phyloP scores from a whole-genome alignment of 352 stramenopile genomes.

The Phytophthora idaei region DNA sequence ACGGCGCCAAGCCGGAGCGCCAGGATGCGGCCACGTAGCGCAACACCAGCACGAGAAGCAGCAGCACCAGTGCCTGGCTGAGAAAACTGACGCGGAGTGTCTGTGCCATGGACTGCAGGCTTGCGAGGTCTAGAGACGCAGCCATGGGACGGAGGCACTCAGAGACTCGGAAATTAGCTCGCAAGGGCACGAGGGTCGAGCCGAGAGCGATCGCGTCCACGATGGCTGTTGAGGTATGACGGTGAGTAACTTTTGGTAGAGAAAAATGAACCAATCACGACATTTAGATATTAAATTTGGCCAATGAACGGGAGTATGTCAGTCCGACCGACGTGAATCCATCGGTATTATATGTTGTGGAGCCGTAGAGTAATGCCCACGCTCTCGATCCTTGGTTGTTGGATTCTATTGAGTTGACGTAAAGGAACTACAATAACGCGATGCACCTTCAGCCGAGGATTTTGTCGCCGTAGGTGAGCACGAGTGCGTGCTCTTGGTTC shows the following conservation, averaged over 20 bases:
- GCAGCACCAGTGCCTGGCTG: constrained; percentile 63
- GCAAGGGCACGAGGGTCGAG: constrained; percentile 8
- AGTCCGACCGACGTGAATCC: constrained; percentile 2
- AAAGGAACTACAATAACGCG: constrained; percentile 1
- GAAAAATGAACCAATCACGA: constrained; percentile 15
- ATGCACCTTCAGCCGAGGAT: constrained; percentile 49
- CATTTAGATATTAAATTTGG: constrained; percentile 5
- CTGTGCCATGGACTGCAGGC: constrained; percentile 64
- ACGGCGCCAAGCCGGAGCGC: constrained; percentile 56
- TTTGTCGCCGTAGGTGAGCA: constrained; percentile 73
- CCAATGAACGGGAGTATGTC: constrained; percentile 2
- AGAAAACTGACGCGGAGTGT: constrained; percentile 71
- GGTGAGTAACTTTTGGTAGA: not conserved
- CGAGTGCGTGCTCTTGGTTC: constrained; percentile 63
- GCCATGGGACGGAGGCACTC: constrained; percentile 40
- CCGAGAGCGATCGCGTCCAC: not conserved
- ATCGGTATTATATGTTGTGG: not conserved
- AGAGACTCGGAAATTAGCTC: not conserved
- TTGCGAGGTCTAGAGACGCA: constrained; percentile 63
- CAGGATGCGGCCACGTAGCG: constrained; percentile 68
- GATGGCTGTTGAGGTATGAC: constrained; percentile 22
- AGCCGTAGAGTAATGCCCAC: constrained; percentile 3
- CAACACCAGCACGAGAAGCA: constrained; percentile 60
- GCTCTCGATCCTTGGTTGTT: not conserved
- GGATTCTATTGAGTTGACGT: constrained; percentile 15